Percentiles rank a stretch among this genome's conserved stretches.
These are phyloP conservation scores for Ceratocystis variospora DNA, from an alignment of 2,329 filamentous ascomycete species.

Conservation along the genomic window DNA sequence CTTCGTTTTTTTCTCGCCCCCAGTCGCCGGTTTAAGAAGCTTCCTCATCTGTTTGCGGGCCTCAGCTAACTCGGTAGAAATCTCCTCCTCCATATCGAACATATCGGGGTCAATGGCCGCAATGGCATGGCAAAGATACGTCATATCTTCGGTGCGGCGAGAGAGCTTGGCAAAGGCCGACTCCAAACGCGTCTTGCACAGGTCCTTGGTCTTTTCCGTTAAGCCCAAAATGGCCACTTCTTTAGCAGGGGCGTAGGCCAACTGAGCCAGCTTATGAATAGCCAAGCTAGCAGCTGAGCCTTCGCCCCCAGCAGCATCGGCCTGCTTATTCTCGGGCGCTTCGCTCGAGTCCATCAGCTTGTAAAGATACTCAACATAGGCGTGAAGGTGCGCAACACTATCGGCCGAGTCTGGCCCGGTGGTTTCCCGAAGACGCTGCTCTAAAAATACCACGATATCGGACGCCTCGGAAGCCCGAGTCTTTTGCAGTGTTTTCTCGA, in stretches of 20 bases:
- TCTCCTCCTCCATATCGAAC: slow-evolving; percentile 42
- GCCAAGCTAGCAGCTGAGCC: slow-evolving; percentile 28
- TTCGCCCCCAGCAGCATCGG: slow-evolving; percentile 23
- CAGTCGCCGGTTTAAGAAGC: slow-evolving; percentile 33
- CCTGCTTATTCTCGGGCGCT: slow-evolving; percentile 25
- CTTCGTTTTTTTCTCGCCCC: slow-evolving; percentile 23
- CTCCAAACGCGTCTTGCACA: slow-evolving; percentile 43
- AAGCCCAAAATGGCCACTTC: slow-evolving; percentile 32
- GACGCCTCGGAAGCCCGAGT: slow-evolving; percentile 44
- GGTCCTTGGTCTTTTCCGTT: slow-evolving; percentile 39
- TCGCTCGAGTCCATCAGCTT: slow-evolving; percentile 34
- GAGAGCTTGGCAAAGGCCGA: slow-evolving; percentile 46
- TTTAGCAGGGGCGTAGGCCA: slow-evolving; percentile 40
- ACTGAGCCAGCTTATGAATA: slow-evolving; percentile 39
- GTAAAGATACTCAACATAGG: slow-evolving; percentile 42
- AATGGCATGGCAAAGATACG: slow-evolving; percentile 40
- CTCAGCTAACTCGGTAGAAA: slow-evolving; percentile 38
- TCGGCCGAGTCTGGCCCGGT: slow-evolving; percentile 14
- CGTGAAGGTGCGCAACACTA: slow-evolving; percentile 28
- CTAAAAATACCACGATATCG: slow-evolving; percentile 35
- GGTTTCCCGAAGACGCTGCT: slow-evolving; percentile 29
- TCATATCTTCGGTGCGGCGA: slow-evolving; percentile 38
- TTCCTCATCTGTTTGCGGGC: slow-evolving; percentile 41
- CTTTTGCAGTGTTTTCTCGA: slow-evolving; percentile 57
- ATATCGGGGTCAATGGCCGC: slow-evolving; percentile 39